Conservation (phyloP, 2,329 filamentous ascomycete species). For the Verticillium longisporum region DNA sequence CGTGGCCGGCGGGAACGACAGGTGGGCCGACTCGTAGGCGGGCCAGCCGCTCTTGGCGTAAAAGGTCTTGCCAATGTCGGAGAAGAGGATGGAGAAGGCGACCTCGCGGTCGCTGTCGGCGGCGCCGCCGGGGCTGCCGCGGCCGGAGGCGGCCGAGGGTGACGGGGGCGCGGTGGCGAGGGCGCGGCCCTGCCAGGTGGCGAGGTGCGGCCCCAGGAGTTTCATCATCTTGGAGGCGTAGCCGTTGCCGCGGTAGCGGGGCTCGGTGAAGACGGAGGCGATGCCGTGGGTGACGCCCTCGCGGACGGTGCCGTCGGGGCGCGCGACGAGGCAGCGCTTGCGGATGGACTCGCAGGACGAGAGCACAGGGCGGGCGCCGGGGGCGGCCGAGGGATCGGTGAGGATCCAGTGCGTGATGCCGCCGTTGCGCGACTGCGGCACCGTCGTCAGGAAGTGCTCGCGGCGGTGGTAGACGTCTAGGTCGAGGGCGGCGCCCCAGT, state of each 20-base stretch:
- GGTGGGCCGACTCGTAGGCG: slow-evolving; percentile 64
- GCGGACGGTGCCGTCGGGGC: slow-evolving; percentile 22
- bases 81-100: slow-evolving; percentile 73
- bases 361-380: slow-evolving; percentile 44
- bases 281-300: slow-evolving; percentile 66
- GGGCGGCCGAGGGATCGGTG: slow-evolving; percentile 33
- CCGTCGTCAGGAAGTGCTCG: slow-evolving; percentile 49
- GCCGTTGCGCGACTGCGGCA: slow-evolving; percentile 50
- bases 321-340: slow-evolving; percentile 47
- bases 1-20: slow-evolving; percentile 47
- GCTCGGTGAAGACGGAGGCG: slow-evolving; percentile 71
- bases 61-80: slow-evolving; percentile 78
- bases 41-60: slow-evolving; percentile 76
- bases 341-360: slow-evolving; percentile 58
- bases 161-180: slow-evolving; percentile 15
- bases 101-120: slow-evolving; percentile 19
- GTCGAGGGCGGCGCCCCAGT: slow-evolving; percentile 53
- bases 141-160: neutral
- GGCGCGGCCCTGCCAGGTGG: slow-evolving; percentile 24
- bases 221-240: slow-evolving; percentile 73
- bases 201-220: slow-evolving; percentile 48
- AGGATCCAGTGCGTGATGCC: slow-evolving; percentile 61
- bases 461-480: slow-evolving; percentile 51
- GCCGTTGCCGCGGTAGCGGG: slow-evolving; percentile 59
- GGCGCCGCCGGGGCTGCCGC: neutral